These are phyloP conservation scores for Flammula alnicola DNA, from an alignment of 1,284 basidiomycete genomes.

Conservation along the genomic window DNA sequence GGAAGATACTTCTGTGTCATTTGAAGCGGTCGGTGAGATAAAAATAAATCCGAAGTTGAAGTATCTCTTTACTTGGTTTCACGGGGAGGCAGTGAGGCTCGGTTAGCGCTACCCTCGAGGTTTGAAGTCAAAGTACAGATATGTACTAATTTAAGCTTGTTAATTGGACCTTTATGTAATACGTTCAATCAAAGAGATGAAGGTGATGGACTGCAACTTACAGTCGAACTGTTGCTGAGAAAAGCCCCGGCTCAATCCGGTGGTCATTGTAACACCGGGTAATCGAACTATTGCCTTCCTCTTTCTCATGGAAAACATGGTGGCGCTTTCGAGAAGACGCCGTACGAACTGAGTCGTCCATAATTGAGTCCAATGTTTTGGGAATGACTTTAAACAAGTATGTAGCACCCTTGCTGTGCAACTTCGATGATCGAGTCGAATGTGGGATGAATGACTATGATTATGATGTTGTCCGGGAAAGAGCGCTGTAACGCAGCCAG, in stretches of 20 bases:
- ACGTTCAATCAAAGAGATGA: not conserved
- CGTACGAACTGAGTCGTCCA: too few relatives aligned
- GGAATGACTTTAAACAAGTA: too few relatives aligned
- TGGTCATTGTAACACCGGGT: conserved; percentile 2
- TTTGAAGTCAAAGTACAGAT: not conserved
- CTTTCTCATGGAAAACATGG: too few relatives aligned
- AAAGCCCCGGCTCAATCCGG: conserved; percentile 1
- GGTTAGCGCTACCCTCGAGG: not conserved
- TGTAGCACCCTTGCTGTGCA: too few relatives aligned
- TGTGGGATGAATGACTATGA: too few relatives aligned
- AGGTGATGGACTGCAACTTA: conserved; percentile 3
- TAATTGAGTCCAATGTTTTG: too few relatives aligned
- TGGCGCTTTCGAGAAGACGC: not conserved
- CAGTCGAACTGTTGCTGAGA: not conserved
- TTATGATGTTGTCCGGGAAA: too few relatives aligned
- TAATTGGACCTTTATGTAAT: not conserved
- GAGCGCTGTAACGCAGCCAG: too few relatives aligned
- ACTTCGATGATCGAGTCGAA: too few relatives aligned
- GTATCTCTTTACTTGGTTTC: conserved; percentile 1
- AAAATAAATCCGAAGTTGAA: conserved; percentile 5
- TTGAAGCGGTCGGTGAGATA: not conserved
- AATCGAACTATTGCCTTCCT: not conserved
- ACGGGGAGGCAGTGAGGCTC: conserved; percentile 9
- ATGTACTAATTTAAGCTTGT: not conserved
- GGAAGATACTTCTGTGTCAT: not conserved